A percentile compares a stretch with the other conserved stretches of the same genome.
These are phyloP conservation scores for Spongiforma sp. DNA, from an alignment of 1,284 basidiomycete genomes.

Conservation along the genomic window DNA sequence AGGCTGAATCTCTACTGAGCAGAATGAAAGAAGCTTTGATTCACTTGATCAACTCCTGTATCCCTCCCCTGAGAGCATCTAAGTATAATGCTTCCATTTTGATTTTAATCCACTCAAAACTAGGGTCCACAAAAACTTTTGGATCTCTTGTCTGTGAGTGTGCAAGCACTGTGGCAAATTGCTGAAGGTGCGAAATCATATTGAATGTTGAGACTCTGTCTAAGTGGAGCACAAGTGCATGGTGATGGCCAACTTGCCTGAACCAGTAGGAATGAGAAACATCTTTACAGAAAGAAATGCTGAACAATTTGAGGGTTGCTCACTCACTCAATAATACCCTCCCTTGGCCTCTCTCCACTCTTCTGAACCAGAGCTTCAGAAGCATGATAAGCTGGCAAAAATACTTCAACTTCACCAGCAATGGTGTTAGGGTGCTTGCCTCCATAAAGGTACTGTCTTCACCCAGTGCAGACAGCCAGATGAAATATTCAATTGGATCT, in stretches of 20 bases:
- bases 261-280: neutral
- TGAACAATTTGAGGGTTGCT: too few relatives aligned
- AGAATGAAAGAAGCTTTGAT: neutral
- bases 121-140: neutral
- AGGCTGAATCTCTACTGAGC: neutral
- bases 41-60: neutral
- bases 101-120: neutral
- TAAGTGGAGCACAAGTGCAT: neutral
- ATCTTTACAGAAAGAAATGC: neutral
- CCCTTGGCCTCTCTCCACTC: neutral
- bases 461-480: constrained; percentile 12
- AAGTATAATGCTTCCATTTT: neutral
- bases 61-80: neutral
- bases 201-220: neutral
- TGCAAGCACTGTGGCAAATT: neutral
- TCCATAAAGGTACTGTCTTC: constrained; percentile 10
- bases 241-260: neutral
- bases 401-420: constrained; percentile 16
- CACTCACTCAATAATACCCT: neutral
- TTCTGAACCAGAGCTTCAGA: neutral
- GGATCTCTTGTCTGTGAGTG: neutral
- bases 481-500: neutral
- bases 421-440: neutral
- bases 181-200: constrained; percentile 9
- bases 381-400: constrained; percentile 1